Base-by-base conservation (phyloP, 2,329 filamentous ascomycete genomes). In the Xylariaceae sp. region DNA sequence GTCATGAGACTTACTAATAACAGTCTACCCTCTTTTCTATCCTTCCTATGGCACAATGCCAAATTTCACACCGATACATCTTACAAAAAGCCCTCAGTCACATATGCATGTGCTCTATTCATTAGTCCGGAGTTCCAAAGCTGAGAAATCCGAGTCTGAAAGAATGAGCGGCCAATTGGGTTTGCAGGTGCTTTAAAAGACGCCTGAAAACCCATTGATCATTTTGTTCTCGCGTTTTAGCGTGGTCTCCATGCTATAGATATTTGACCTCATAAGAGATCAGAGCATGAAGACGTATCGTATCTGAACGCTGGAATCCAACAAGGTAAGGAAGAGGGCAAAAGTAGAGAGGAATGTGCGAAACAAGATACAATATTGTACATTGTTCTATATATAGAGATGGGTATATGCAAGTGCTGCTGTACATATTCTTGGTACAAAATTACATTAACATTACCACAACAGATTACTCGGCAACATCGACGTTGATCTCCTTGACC, bases 401-500 rank as follows among this genome's bases (percentile, higher is more conserved):
- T 61, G 72, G 70, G 72, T 73, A 74, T 73, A 68, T 70, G 67
- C 53, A 58, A 44, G 29, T 41, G 50, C 16, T 65, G 60, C 67
- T 67, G 64, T 73, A 73, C 70, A 73, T 40, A 44, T 36, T 9
- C 20, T 57, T 55, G 2, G 21, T 58, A 64, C 57, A 64, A 47
- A 16, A 32, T 58, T 53, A 47, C 27, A 51, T 58, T 58, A 55
- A 51, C 32, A 53, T 63, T 55, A 66, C 65, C 59, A 64, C 10
- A 30, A 20, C 21, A 30, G 15, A 53, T 46, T 59, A 64, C 41
- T 66, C 58, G 15, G 49, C 39, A 37, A 74, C 75, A 50, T 81
- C 77, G 54, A 85, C 77, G 67, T 92, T 86, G 75, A 96, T 84
- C 69, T 93, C 89, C 56, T 84, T 83, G 21, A 91, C 77, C 47